These are phyloP conservation scores for Leptomonas seymouri DNA, from an alignment of 208 protist genomes.

Conservation along the genomic window DNA sequence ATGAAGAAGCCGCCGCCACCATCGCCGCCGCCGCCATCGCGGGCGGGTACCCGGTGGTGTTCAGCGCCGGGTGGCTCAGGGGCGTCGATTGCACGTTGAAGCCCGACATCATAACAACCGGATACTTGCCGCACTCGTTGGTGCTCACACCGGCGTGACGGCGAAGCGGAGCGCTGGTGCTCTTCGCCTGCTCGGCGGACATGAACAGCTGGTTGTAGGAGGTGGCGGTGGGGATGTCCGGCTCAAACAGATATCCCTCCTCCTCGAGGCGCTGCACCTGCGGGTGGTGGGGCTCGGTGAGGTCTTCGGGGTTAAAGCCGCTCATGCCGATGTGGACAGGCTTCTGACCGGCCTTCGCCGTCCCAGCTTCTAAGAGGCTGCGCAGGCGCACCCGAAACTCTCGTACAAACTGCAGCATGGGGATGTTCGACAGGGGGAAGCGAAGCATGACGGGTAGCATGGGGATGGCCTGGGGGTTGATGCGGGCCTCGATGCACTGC, in stretches of 20 bases:
- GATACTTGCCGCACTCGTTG: slow-evolving; percentile 42
- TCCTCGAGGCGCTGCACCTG: slow-evolving; percentile 31
- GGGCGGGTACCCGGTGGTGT: slow-evolving; percentile 29
- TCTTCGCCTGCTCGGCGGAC: slow-evolving; percentile 20
- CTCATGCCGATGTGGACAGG: slow-evolving; percentile 39
- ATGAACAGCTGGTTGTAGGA: slow-evolving; percentile 41
- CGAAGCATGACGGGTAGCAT: slow-evolving; percentile 68
- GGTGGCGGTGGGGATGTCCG: slow-evolving; percentile 55
- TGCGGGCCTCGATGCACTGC: slow-evolving; percentile 66
- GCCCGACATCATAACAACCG: slow-evolving; percentile 74
- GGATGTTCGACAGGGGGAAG: slow-evolving; percentile 72
- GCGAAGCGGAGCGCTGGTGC: slow-evolving; percentile 16
- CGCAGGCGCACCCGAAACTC: slow-evolving; percentile 77
- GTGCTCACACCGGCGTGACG: slow-evolving; percentile 44
- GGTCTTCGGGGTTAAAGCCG: slow-evolving; percentile 44
- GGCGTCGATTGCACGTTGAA: slow-evolving; percentile 69
- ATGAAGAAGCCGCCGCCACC: not conserved
- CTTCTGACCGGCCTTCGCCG: slow-evolving; percentile 39
- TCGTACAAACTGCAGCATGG: slow-evolving; percentile 78
- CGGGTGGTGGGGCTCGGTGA: slow-evolving; percentile 33
- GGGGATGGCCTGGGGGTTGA: slow-evolving; percentile 54
- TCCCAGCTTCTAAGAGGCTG: slow-evolving; percentile 62
- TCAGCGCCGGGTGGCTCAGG: slow-evolving; percentile 48
- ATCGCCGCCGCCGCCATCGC: slow-evolving; percentile 21
- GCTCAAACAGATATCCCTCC: slow-evolving; percentile 71